Evolutionary conservation across 2,329 filamentous ascomycete species (phyloP).

Genomic region (Grosmannia penicillata): DNA sequence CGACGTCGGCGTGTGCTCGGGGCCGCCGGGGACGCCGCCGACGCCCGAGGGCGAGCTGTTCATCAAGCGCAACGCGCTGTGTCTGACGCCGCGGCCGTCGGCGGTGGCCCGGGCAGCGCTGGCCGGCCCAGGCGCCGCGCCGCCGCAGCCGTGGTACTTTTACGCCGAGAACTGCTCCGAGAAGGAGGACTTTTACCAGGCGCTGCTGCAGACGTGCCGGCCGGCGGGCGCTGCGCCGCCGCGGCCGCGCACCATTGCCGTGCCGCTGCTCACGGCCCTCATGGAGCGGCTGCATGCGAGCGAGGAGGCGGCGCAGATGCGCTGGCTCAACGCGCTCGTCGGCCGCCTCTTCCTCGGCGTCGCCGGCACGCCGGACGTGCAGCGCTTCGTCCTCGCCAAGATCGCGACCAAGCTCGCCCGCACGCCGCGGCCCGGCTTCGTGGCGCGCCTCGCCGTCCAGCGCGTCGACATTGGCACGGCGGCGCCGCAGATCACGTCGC

Average conservation of each 20-base stretch:
- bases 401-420: constrained; percentile 93
- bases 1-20: constrained; percentile 65
- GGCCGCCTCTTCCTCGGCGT: constrained; percentile 78
- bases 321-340: constrained; percentile 87
- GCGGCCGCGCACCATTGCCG: constrained; percentile 60
- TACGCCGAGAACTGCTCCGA: constrained; percentile 93
- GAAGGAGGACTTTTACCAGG: constrained; percentile 97
- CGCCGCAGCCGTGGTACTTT: constrained; percentile 75
- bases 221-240: constrained; percentile 45
- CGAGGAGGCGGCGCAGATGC: constrained; percentile 76
- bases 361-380: constrained; percentile 71
- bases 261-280: constrained; percentile 74
- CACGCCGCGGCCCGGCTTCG: constrained; percentile 81
- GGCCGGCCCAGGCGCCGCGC: constrained; percentile 31
- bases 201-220: constrained; percentile 43
- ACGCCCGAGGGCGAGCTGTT: constrained; percentile 89
- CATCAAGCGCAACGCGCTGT: constrained; percentile 86
- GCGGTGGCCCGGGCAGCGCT: constrained; percentile 27
- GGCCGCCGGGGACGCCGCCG: constrained; percentile 46
- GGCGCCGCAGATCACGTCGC: constrained; percentile 78
- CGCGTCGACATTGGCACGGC: constrained; percentile 76
- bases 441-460: constrained; percentile 70
- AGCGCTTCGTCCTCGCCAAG: constrained; percentile 66
- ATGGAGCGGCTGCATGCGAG: constrained; percentile 85
- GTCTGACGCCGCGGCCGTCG: constrained; percentile 52